Conservation (phyloP, 148 eudicot genomes). For the Fagopyrum esculentum region DNA sequence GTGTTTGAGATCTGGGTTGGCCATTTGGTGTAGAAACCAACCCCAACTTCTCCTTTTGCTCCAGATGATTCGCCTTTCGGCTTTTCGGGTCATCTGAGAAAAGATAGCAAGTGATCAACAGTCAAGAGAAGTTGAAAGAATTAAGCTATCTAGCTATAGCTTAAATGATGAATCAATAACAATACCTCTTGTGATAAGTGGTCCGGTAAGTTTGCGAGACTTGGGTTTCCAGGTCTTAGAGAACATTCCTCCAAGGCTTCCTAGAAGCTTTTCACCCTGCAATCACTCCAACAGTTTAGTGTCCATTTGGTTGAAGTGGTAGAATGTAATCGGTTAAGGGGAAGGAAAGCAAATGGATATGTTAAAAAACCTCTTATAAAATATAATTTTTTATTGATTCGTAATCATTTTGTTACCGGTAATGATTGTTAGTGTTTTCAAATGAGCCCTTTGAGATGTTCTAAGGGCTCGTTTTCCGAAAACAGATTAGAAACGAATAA, state of each 20-base stretch:
- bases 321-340: too few relatives aligned
- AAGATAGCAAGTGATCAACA: neutral
- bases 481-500: too few relatives aligned
- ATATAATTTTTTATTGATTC: too few relatives aligned
- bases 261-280: conserved; percentile 91
- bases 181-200: conserved; percentile 56
- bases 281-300: neutral
- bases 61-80: conserved; percentile 67
- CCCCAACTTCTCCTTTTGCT: conserved; percentile 81
- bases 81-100: conserved; percentile 57
- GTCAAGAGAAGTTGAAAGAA: neutral
- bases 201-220: conserved; percentile 60
- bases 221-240: conserved; percentile 97
- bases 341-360: neutral
- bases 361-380: too few relatives aligned
- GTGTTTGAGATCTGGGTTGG: conserved; percentile 37
- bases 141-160: neutral
- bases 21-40: conserved; percentile 45
- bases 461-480: neutral
- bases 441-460: too few relatives aligned
- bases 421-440: too few relatives aligned
- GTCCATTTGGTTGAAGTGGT: too few relatives aligned
- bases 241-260: conserved; percentile 91
- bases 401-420: too few relatives aligned
- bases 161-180: conserved; percentile 2